A percentile compares a stretch with the other conserved stretches of the same genome.
These are phyloP conservation scores for Penicillium verrucosum DNA, from an alignment of 2,329 filamentous ascomycete genomes.

Conservation along the genomic window DNA sequence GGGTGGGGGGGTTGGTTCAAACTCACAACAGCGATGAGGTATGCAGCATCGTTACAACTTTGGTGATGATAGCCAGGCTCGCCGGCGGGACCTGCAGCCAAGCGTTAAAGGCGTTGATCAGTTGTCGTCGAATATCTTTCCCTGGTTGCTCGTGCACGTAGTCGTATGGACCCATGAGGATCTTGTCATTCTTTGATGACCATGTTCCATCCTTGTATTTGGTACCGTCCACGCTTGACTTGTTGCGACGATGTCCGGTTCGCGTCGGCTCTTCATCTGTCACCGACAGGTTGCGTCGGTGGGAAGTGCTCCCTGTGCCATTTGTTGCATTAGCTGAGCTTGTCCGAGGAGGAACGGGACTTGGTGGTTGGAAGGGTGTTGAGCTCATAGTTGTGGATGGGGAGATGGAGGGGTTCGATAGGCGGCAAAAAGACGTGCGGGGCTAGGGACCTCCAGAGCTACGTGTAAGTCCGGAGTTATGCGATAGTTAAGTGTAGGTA, in stretches of 20 bases:
- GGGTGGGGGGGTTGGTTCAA: too few species aligned
- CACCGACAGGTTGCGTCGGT: conserved; percentile 34
- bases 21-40: conserved; percentile 45
- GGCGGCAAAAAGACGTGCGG: background rate
- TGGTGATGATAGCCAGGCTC: conserved; percentile 43
- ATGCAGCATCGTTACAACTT: conserved; percentile 46
- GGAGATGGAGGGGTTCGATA: conserved; percentile 13
- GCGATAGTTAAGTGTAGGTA: background rate
- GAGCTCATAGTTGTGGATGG: conserved; percentile 25
- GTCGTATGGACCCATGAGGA: conserved; percentile 45
- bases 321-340: conserved; percentile 57
- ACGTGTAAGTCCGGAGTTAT: background rate
- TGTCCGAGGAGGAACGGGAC: conserved; percentile 68
- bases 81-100: conserved; percentile 44
- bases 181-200: conserved; percentile 41
- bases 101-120: conserved; percentile 46
- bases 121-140: conserved; percentile 45
- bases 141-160: conserved; percentile 45
- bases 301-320: conserved; percentile 8
- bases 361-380: conserved; percentile 52
- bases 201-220: conserved; percentile 39
- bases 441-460: background rate
- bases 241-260: conserved; percentile 34
- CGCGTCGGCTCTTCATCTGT: conserved; percentile 52
- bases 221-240: conserved; percentile 39